Percentiles rank a stretch among this genome's conserved stretches.
phyloP scores from a whole-genome alignment of 305 asterid species.

The Fraxinus paxiana region DNA sequence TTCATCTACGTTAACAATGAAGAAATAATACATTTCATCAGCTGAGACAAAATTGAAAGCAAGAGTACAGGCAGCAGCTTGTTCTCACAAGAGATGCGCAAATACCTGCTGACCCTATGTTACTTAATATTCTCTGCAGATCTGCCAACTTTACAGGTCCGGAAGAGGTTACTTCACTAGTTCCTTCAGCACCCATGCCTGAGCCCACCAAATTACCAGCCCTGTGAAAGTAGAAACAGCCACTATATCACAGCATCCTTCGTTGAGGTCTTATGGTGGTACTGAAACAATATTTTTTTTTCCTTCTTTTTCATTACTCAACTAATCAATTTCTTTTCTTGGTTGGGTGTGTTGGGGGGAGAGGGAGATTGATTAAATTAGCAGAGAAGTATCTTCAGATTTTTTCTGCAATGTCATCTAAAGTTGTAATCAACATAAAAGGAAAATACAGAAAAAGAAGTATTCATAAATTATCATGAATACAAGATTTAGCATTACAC shows the following conservation, averaged over 20 bases:
- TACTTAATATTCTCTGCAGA: slow-evolving; percentile 86
- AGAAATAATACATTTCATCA: slow-evolving; percentile 22
- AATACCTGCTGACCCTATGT: slow-evolving; percentile 73
- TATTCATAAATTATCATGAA: not conserved
- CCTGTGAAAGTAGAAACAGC: slow-evolving; percentile 41
- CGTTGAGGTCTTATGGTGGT: not conserved
- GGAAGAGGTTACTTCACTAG: slow-evolving; percentile 77
- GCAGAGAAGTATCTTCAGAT: not conserved
- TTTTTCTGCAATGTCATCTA: not conserved
- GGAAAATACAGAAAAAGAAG: not conserved
- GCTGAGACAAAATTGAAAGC: slow-evolving; percentile 21
- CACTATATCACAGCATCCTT: slow-evolving; percentile 12
- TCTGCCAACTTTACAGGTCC: slow-evolving; percentile 90
- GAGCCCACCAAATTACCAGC: slow-evolving; percentile 83
- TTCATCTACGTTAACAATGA: slow-evolving; percentile 40
- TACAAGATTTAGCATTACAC: not conserved
- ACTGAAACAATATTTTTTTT: not conserved
- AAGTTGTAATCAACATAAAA: not conserved
- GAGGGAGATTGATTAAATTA: not conserved
- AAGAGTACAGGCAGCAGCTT: slow-evolving; percentile 9
- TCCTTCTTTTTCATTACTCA: not conserved
- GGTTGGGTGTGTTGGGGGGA: not conserved
- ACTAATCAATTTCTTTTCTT: not conserved
- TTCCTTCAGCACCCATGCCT: slow-evolving; percentile 70
- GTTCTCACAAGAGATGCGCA: slow-evolving; percentile 11